Evolutionary conservation across 768 basidiomycete species (phyloP).

Genomic region (Leccinum incarnatum): DNA sequence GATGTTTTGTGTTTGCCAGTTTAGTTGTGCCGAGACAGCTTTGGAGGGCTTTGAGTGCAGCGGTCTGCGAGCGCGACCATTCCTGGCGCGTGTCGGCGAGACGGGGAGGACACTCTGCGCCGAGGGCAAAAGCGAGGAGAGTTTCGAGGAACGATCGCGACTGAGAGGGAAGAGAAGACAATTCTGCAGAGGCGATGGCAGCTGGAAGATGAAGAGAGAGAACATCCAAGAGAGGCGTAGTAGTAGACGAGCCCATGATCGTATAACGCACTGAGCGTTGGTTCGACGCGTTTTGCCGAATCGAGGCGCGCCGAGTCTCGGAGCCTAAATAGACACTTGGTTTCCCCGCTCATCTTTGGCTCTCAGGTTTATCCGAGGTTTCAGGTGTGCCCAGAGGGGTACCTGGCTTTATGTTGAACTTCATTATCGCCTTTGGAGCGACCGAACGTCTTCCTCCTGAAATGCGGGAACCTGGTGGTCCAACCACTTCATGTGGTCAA

Average conservation of each 20-base stretch:
- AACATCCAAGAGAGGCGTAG: constrained; percentile 27
- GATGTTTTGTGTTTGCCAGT: constrained; percentile 19
- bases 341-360: too few relatives aligned
- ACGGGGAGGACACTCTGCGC: constrained; percentile 24
- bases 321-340: too few relatives aligned
- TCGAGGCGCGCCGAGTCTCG: too few relatives aligned
- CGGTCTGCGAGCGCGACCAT: constrained; percentile 26
- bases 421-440: too few relatives aligned
- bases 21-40: constrained; percentile 3
- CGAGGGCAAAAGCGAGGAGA: constrained; percentile 30
- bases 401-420: too few relatives aligned
- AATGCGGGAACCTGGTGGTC: too few relatives aligned
- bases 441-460: too few relatives aligned
- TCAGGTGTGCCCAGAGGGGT: too few relatives aligned
- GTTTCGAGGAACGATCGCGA: constrained; percentile 18
- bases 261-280: too few relatives aligned
- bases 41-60: constrained; percentile 21
- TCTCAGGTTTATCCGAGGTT: too few relatives aligned
- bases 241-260: constrained; percentile 10
- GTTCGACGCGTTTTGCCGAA: too few relatives aligned
- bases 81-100: constrained; percentile 13
- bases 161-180: constrained; percentile 1
- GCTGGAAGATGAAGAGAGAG: constrained; percentile 21
- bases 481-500: too few relatives aligned
- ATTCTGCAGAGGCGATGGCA: constrained; percentile 4